Evolutionary conservation across 75 land plant species (phyloP).

Genomic region (Cryptomeria japonica): DNA sequence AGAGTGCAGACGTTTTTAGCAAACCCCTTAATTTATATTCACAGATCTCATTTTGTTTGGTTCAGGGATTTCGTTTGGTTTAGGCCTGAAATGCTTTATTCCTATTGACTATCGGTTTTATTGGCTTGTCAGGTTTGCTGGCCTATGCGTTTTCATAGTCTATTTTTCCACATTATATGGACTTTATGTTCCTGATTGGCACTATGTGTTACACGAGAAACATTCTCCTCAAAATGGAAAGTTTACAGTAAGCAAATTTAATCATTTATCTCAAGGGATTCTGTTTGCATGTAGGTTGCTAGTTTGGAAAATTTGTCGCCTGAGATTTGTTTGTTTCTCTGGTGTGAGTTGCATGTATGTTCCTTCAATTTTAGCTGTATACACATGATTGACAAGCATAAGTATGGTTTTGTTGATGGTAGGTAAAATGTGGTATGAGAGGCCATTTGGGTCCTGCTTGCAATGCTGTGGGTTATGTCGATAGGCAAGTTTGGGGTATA

Average conservation of each 20-base stretch:
- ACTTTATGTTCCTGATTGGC: constrained; percentile 74
- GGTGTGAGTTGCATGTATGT: neutral
- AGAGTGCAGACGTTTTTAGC: too few relatives aligned
- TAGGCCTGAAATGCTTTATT: neutral
- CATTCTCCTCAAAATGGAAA: neutral
- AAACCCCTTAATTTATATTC: too few relatives aligned
- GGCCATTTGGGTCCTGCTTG: constrained; percentile 79
- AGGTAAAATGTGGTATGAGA: constrained; percentile 78
- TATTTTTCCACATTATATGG: constrained; percentile 53
- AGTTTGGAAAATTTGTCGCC: neutral
- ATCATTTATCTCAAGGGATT: neutral
- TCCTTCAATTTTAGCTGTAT: neutral
- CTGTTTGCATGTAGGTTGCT: neutral
- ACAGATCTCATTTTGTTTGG: too few relatives aligned
- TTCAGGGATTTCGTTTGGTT: neutral
- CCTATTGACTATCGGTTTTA: neutral
- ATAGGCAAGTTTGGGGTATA: constrained; percentile 60
- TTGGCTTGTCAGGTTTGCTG: constrained; percentile 28
- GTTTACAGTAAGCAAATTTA: constrained; percentile 18
- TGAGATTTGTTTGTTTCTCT: neutral
- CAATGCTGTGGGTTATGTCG: constrained; percentile 77
- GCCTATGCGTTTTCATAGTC: constrained; percentile 30
- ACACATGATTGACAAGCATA: neutral
- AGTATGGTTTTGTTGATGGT: neutral
- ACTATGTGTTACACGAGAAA: constrained; percentile 28